phyloP scores from a whole-genome alignment of 1,284 basidiomycete genomes.

The Microbotryum scabiosae region DNA sequence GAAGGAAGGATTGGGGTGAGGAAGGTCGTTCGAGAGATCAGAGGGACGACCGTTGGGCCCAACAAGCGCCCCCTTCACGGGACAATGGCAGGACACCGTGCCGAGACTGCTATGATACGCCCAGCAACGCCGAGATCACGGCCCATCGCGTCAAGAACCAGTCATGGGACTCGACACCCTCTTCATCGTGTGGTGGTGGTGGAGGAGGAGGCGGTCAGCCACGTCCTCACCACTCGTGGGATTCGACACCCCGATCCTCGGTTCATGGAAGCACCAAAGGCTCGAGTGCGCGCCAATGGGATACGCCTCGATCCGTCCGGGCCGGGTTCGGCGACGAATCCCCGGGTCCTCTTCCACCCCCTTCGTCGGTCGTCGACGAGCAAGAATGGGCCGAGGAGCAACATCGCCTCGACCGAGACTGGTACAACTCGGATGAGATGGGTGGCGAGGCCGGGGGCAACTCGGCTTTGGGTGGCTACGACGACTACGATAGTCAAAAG shows the following conservation, averaged over 20 bases:
- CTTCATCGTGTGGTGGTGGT: conserved; percentile 12
- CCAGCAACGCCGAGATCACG: conserved; percentile 17
- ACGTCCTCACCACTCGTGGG: conserved; percentile 21
- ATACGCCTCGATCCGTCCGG: conserved; percentile 50
- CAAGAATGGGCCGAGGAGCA: conserved; percentile 91
- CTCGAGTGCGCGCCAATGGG: conserved; percentile 47
- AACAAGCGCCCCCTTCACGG: conserved; percentile 13
- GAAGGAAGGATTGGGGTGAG: conserved; percentile 7
- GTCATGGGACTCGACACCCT: conserved; percentile 34
- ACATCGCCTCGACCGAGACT: conserved; percentile 76
- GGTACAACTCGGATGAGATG: conserved; percentile 86
- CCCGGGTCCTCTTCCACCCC: conserved; percentile 24
- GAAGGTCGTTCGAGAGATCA: conserved; percentile 8
- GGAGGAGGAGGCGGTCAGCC: background rate
- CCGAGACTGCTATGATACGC: conserved; percentile 29
- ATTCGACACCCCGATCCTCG: conserved; percentile 29
- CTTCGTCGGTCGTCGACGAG: conserved; percentile 16
- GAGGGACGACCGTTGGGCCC: conserved; percentile 8
- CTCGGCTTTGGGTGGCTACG: conserved; percentile 84
- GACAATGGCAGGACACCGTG: conserved; percentile 14
- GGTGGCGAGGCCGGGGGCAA: conserved; percentile 81
- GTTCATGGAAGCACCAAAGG: background rate
- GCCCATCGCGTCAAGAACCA: conserved; percentile 16
- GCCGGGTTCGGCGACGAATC: conserved; percentile 30
- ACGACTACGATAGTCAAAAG: conserved; percentile 59